A percentile compares a stretch with the other conserved stretches of the same genome.
These are phyloP conservation scores for Phylloboletellus chloephorus DNA, from an alignment of 1,284 basidiomycete species.

Conservation along the genomic window DNA sequence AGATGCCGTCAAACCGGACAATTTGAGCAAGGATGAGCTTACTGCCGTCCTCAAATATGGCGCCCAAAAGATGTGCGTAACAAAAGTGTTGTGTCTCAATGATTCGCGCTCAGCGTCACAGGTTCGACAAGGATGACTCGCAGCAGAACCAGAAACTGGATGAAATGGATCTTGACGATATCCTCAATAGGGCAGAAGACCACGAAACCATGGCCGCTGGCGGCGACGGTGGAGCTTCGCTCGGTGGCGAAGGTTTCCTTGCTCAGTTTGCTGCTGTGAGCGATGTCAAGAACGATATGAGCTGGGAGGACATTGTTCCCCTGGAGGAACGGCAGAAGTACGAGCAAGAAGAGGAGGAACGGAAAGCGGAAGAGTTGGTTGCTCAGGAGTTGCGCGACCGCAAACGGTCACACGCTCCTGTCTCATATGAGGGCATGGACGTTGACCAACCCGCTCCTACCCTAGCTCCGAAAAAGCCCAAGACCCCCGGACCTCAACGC, in stretches of 20 bases:
- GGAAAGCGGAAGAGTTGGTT: slow-evolving; percentile 61
- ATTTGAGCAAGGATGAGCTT: slow-evolving; percentile 95
- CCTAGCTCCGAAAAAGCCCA: slow-evolving; percentile 67
- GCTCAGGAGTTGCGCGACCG: slow-evolving; percentile 65
- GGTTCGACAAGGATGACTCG: slow-evolving; percentile 94
- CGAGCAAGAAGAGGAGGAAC: slow-evolving; percentile 78
- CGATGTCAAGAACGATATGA: slow-evolving; percentile 97
- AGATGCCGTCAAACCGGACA: slow-evolving; percentile 75
- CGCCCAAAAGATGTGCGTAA: slow-evolving; percentile 87
- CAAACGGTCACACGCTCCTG: slow-evolving; percentile 80
- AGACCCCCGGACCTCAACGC: slow-evolving; percentile 58
- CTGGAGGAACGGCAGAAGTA: slow-evolving; percentile 84
- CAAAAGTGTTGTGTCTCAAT: slow-evolving; percentile 9
- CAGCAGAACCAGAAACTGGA: slow-evolving; percentile 95
- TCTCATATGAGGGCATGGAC: slow-evolving; percentile 91
- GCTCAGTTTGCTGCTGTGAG: slow-evolving; percentile 94
- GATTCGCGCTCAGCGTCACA: slow-evolving; percentile 29
- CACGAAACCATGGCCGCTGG: slow-evolving; percentile 88
- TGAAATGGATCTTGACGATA: slow-evolving; percentile 99
- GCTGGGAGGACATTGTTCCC: slow-evolving; percentile 99
- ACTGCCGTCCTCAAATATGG: slow-evolving; percentile 99
- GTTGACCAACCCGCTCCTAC: slow-evolving; percentile 64
- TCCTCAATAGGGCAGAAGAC: slow-evolving; percentile 93
- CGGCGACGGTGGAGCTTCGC: slow-evolving; percentile 76
- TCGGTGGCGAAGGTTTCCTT: slow-evolving; percentile 96